Base-by-base conservation (phyloP, 2,329 filamentous ascomycete genomes). In the Piedraia hortae region DNA sequence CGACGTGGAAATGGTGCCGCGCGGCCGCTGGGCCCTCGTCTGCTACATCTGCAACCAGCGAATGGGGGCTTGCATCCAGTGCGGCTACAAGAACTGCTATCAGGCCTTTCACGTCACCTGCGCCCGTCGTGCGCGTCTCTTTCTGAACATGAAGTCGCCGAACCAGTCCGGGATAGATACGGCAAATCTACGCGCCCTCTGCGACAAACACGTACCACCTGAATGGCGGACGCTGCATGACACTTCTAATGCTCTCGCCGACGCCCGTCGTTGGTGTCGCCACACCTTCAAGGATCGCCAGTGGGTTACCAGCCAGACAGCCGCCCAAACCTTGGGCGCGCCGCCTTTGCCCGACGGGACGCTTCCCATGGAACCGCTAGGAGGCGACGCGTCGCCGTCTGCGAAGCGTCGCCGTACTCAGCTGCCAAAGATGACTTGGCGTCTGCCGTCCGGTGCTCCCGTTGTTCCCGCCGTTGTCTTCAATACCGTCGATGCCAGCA, bases 51-150 rank as follows among this genome's bases (percentile, higher is more conserved):
- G 85, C 49, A 71, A 78, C 32, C 85, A 97, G 47, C 72, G 69
- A 36, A 97, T 97, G 85, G 85, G 85, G 11, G 82, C 85, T 18
- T 93, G 82, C 45, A 91, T 97, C 28, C 85, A 97, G 45, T 97
- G 85, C 45, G 77, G 80, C 28, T 91, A 93, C 51, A 93, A 91
- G 47, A 75, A 71, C 29, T 97, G 85, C 45, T 97, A 89, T 40
- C 70, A 82, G 38, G 85, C 85, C 5, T 97, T 97, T 43, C 85
- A 97, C 46, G 78, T 91, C 24, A 93, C 85, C 4, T 97, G 85
- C 43, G 85, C 85, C 12, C 64, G 85, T 24, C 65, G 74, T 35
- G 78, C 80, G 21, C 68, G 69, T 30, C 56, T 97, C 1, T 93
- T 75, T 39, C 54, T 97, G 31, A 82, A 82, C 47, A 97, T 97